phyloP scores from a whole-genome alignment of 495 filamentous ascomycete genomes.

The Neurospora pannonica region DNA sequence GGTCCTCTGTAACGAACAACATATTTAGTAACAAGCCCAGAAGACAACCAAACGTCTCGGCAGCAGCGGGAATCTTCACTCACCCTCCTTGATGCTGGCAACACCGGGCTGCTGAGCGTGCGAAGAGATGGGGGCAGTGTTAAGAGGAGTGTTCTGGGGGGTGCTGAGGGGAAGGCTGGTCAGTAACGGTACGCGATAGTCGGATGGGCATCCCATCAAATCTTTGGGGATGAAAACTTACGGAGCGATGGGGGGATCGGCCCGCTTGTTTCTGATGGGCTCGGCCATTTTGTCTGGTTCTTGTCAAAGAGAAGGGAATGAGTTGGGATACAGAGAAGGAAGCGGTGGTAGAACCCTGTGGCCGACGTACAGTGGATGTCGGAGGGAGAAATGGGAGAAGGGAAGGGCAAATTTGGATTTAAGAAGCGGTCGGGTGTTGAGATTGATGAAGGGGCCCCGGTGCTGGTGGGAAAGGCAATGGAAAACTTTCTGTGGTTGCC shows the following conservation, averaged over 20 bases:
- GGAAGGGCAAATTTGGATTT: background rate
- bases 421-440: background rate
- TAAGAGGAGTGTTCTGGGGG: slow-evolving; percentile 91
- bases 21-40: slow-evolving; percentile 1
- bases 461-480: background rate
- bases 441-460: background rate
- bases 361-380: background rate
- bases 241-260: slow-evolving; percentile 74
- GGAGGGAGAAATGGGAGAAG: background rate
- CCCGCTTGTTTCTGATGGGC: slow-evolving; percentile 82
- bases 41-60: slow-evolving; percentile 11
- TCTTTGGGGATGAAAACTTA: slow-evolving; percentile 27
- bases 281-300: slow-evolving; percentile 59
- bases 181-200: slow-evolving; percentile 12
- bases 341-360: background rate
- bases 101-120: slow-evolving; percentile 93
- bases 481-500: background rate
- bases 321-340: slow-evolving; percentile 1
- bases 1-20: slow-evolving; percentile 55
- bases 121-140: slow-evolving; percentile 92
- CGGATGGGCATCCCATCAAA: background rate
- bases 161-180: slow-evolving; percentile 47
- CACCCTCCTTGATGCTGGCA: slow-evolving; percentile 95
- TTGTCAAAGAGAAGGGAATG: slow-evolving; percentile 4
- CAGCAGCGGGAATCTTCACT: slow-evolving; percentile 22